Percentiles rank a stretch among this genome's conserved stretches.
Conservation (phyloP, 2,329 filamentous ascomycete genomes). For the Ascochyta viciae-villosae region DNA sequence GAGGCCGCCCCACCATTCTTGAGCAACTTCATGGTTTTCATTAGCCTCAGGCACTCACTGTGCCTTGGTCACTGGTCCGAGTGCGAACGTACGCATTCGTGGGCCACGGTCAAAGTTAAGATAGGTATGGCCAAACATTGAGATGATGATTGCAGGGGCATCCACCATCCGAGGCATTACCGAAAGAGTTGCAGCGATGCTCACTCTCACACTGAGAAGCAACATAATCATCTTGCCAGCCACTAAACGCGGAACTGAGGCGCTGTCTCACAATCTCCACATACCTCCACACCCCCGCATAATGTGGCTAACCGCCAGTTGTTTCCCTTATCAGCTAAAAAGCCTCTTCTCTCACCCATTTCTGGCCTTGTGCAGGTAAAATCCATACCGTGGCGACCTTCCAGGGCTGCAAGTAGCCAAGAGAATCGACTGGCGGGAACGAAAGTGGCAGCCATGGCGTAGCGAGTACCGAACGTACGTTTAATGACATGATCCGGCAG, state of each 20-base stretch:
- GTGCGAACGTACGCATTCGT: background rate
- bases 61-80: background rate
- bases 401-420: background rate
- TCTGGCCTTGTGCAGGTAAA: background rate
- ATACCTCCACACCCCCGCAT: background rate
- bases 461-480: background rate
- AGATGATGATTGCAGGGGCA: too few relatives aligned
- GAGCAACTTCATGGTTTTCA: background rate
- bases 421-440: background rate
- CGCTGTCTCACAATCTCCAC: background rate
- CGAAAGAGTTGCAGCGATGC: background rate
- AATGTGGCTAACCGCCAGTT: background rate
- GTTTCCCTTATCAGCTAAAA: background rate
- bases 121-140: background rate
- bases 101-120: slow-evolving; percentile 1
- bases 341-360: background rate
- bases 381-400: background rate
- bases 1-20: background rate
- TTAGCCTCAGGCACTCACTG: background rate
- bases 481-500: background rate
- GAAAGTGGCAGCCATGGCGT: background rate
- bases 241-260: background rate
- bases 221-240: background rate
- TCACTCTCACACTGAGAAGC: background rate
- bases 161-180: background rate